Evolutionary conservation across 2,329 filamentous ascomycete species (phyloP).

Genomic region (Fusarium buxicola): DNA sequence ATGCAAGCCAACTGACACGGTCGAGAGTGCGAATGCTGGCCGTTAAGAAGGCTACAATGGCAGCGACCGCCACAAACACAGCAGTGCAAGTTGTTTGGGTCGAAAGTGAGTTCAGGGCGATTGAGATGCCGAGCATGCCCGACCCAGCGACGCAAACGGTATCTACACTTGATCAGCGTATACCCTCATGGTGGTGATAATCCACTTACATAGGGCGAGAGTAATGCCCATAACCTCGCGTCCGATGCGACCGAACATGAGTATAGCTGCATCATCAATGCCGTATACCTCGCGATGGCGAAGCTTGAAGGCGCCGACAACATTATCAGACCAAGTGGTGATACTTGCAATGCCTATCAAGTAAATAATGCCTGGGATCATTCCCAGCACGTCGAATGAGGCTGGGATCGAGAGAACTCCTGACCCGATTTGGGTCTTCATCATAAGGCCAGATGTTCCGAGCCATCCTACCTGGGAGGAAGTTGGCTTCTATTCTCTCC

Average conservation of each 20-base stretch:
- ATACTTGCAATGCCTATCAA: constrained; percentile 55
- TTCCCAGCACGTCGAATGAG: constrained; percentile 58
- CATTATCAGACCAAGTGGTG: constrained; percentile 48
- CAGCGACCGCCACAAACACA: constrained; percentile 53
- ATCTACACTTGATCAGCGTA: neutral
- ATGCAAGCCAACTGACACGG: constrained; percentile 50
- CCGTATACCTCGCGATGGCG: constrained; percentile 63
- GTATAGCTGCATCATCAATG: constrained; percentile 63
- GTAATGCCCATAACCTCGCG: constrained; percentile 55
- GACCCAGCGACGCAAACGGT: constrained; percentile 36
- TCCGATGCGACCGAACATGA: constrained; percentile 62
- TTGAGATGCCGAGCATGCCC: constrained; percentile 51
- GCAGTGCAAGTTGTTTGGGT: constrained; percentile 55
- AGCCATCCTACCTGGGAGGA: constrained; percentile 58
- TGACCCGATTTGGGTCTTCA: constrained; percentile 60
- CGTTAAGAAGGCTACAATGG: constrained; percentile 46
- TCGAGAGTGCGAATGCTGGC: constrained; percentile 50
- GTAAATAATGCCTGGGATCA: constrained; percentile 60
- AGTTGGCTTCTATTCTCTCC: no score
- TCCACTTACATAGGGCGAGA: constrained; percentile 51
- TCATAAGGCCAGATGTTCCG: constrained; percentile 58
- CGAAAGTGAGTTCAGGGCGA: constrained; percentile 55
- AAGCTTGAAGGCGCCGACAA: constrained; percentile 63
- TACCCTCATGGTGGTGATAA: neutral
- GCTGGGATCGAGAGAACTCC: constrained; percentile 61